phyloP scores from a whole-genome alignment of 352 stramenopile species.

The Globisporangium parvum region DNA sequence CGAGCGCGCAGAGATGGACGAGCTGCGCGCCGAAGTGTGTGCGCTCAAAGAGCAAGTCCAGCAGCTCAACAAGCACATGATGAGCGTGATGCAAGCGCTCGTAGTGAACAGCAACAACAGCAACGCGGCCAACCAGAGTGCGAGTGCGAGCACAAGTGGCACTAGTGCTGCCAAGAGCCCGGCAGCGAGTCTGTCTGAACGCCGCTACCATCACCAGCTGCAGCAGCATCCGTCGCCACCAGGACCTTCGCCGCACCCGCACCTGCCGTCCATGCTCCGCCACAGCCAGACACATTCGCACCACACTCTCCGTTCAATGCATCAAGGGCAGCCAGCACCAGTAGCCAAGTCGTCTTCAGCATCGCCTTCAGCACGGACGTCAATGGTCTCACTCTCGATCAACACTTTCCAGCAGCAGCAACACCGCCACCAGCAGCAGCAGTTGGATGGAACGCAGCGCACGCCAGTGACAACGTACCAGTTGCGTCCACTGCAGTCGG shows the following conservation, averaged over 20 bases:
- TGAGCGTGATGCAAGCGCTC: constrained; percentile 47
- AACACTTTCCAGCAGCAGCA: background rate
- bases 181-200: background rate
- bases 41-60: constrained; percentile 58
- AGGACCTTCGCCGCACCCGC: constrained; percentile 1
- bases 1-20: constrained; percentile 68
- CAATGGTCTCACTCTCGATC: constrained; percentile 6
- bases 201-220: background rate
- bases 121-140: background rate
- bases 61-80: constrained; percentile 64
- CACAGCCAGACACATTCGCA: constrained; percentile 7
- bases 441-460: constrained; percentile 5
- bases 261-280: constrained; percentile 10
- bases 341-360: background rate
- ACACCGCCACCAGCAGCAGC: background rate
- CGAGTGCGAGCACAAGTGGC: background rate
- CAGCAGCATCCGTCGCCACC: background rate
- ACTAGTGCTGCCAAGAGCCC: background rate
- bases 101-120: constrained; percentile 17
- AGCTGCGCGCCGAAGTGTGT: constrained; percentile 48
- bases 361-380: background rate
- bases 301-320: constrained; percentile 5
- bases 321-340: constrained; percentile 5
- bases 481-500: constrained; percentile 39
- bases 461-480: constrained; percentile 30